A percentile compares a stretch with the other conserved stretches of the same genome.
These are phyloP conservation scores for Closterium sp. DNA, from an alignment of 139 green algal species.

Conservation along the genomic window DNA sequence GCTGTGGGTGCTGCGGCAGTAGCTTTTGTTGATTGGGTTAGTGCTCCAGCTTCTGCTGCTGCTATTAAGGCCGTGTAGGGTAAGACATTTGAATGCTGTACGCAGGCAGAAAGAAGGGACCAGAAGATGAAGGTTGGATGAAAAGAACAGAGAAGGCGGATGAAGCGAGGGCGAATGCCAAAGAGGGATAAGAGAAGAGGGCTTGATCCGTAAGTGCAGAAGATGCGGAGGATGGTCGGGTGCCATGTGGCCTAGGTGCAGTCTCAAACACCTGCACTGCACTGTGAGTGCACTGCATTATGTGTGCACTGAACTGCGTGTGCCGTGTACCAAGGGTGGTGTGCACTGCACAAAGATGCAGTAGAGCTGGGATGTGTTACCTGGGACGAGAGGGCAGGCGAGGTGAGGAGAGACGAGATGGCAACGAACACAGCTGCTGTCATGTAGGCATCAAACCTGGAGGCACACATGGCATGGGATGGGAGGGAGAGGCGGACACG, in stretches of 20 bases:
- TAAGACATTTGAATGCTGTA: too few relatives aligned
- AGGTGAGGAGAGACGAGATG: neutral
- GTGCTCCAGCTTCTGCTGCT: too few relatives aligned
- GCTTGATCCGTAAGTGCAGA: too few relatives aligned
- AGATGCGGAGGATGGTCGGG: too few relatives aligned
- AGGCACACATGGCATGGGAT: neutral
- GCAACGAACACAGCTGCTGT: conserved; percentile 17
- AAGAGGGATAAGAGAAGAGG: neutral
- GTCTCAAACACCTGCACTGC: neutral
- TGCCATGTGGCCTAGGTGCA: neutral
- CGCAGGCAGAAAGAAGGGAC: too few relatives aligned
- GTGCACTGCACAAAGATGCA: neutral
- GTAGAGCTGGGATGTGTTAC: neutral
- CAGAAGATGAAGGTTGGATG: too few relatives aligned
- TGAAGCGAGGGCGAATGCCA: too few relatives aligned
- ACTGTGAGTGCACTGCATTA: too few relatives aligned
- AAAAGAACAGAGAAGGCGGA: neutral
- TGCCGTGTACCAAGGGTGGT: too few relatives aligned
- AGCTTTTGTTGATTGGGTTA: neutral
- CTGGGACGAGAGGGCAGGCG: neutral
- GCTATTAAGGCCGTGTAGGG: too few relatives aligned
- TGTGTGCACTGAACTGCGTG: too few relatives aligned
- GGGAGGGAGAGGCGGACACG: neutral
- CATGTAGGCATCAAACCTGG: conserved; percentile 40
- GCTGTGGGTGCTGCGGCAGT: neutral